Evolutionary conservation across 305 asterid genomes (phyloP), one percentile per base, ranked within the genome.

Genomic region (Euphrasia arctica): DNA sequence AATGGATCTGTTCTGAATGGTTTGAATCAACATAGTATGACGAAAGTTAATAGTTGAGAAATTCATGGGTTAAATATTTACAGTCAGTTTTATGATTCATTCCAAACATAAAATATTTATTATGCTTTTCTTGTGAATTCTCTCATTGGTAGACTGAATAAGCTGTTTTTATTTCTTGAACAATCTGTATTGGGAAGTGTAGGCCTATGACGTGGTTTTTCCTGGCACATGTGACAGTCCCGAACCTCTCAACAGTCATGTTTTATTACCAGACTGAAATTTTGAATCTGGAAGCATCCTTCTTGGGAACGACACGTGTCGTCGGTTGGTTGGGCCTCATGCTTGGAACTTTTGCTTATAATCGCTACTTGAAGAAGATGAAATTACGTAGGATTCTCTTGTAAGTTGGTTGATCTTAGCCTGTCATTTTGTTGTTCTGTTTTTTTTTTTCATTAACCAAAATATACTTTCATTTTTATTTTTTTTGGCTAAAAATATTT

Each of bases 191-290:
- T 52, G 68, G 78, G 75, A 71, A 63, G 11, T 68, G 39, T 75
- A 91, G 98, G 77, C 95, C 98, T 55, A 91, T 91, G 98, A 81
- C 91, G 18, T 91, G 98, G 98, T 91, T 91, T 82, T 88, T 91
- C 84, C 65, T 91, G 75, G 96, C 98, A 70, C 84, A 83, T 15
- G 89, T 91, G 71, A 86, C 95, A 28, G 80, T 86, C 66, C 98
- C 98, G 64, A 91, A 88, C 80, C 77, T 91, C 72, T 84, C 96
- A 0, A 91, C 95, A 0, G 71, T 88, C 63, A 87, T 91, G 96
- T 91, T 91, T 78, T 91, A 91, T 79, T 91, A 89, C 78, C 98
- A 86, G 85, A 78, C 98, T 45, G 98, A 91, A 80, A 56, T 71
- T 75, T 77, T 91, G 62, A 75, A 83, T 50, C 65, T 91, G 79